Evolutionary conservation across 2,329 filamentous ascomycete species (phyloP).

Genomic region (Ceratocystis eucalypticola): DNA sequence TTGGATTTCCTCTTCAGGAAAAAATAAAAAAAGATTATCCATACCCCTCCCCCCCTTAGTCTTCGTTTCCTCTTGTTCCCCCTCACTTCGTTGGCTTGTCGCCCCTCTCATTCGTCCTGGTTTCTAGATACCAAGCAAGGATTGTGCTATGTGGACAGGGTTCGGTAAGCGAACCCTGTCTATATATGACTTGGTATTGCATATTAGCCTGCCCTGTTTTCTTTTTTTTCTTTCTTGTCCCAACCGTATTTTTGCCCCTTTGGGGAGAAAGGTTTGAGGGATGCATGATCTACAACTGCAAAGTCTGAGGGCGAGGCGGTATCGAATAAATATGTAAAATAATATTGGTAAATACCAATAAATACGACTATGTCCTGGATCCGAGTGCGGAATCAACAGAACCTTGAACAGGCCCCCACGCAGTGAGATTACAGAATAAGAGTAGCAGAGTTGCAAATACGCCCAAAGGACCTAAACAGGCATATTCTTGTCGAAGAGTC

Average conservation of each 20-base stretch:
- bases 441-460: not conserved
- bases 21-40: not conserved
- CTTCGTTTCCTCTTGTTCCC: not conserved
- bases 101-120: not conserved
- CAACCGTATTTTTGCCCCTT: not conserved
- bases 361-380: not conserved
- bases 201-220: not conserved
- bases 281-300: not conserved
- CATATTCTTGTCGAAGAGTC: not conserved
- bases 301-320: not conserved
- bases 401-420: not conserved
- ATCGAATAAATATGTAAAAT: not conserved
- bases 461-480: not conserved
- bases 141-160: not conserved
- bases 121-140: not conserved
- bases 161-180: slow-evolving; percentile 7
- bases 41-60: not conserved
- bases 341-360: not conserved
- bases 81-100: not conserved
- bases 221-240: not conserved
- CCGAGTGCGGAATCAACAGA: not conserved
- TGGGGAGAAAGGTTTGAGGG: not conserved
- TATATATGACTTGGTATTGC: not conserved
- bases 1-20: not conserved
- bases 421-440: not conserved